Base-by-base conservation (phyloP, 176 grass and related monocot species). In the Elaeis guineensis region DNA sequence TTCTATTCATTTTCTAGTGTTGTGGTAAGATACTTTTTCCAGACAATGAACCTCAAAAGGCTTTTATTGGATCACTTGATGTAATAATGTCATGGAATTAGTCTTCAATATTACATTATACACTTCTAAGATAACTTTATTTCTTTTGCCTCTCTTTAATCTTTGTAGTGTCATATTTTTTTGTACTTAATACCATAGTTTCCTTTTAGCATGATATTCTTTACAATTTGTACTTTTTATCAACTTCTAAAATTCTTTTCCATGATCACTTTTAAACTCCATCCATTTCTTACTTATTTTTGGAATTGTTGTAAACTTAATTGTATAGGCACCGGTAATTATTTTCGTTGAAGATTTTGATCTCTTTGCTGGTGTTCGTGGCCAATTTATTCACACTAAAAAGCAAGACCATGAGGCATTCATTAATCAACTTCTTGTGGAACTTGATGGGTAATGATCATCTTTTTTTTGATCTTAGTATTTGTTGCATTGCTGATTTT, bases 321-420 rank as follows among this genome's bases (percentile, higher is more conserved):
- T 63, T 63, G 19, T 73, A 6, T 51, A 73, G 70, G 70, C 70
- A 48, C 70, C 70, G 3, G 70, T 73, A 21, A 73, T 73, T 24
- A 73, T 73, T 73, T 73, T 73, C 63, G 51, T 73, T n/a, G 70
- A 73, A 29, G 74, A 77, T 52, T 77, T 77, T 54, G 74, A 77
- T 59, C 57, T 54, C 4, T 67, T 77, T 69, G 74, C 74, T 30
- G 74, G 74, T n/a, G 56, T 68, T 69, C 64, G 74, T 54, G 74
- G 74, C 18, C 55, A 77, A 54, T 67, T 61, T 39, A 69, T 67
- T 54, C 74, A 77, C 19, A 77, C 74, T 32, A 61, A 60, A 69
- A 77, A 60, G 50, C 74, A 67, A 77, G 74, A 77, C 18, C 74
- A 77, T 26, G 74, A 77, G 55, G 64, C 74, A 61, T 68, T 77